Evolutionary conservation across 1,139 yeast species (phyloP), one percentile per base, ranked within the genome.

Genomic region (Suhomyces atakaporum): DNA sequence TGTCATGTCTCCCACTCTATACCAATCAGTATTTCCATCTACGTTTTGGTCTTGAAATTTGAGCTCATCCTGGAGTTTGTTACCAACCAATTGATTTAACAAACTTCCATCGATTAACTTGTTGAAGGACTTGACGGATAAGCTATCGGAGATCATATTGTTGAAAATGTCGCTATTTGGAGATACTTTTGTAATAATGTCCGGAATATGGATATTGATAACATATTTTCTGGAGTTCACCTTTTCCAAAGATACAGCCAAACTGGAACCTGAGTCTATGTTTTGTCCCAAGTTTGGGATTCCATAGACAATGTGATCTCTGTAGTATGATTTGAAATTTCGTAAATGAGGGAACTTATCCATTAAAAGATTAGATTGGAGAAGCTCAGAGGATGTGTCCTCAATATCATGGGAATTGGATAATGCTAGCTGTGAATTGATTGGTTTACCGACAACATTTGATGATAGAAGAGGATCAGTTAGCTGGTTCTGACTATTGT

Each of bases 171-270:
- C 38, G 18, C 60, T 49, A 21, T 45, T 51, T 0, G 75, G 75
- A 2, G 60, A 23, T 2, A 68, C 27, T 30, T 50, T 53, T 3
- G 73, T 53, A 3, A 62, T 60, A 3, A 70, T 35, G 45, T 73
- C 78, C 2, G 76, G 75, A 11, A 73, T 49, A 44, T 74, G 79
- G n/a, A 74, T 40, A 37, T 67, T 66, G n/a, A 70, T 40, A 12
- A 43, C 33, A 39, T 58, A 58, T 38, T 57, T 56, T 29, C 71
- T 48, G 1, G 67, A 45, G 44, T 61, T 64, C 27, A 60, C 42
- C 27, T 59, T 58, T 31, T 62, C 69, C 24, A 67, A 39, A 0
- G 75, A 69, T 1, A 70, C 45, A 1, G 59, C 73, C 30, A 62
- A 29, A 7, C 22, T 18, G 8, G 40, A 31, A 1, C 27, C 26